Evolutionary conservation across 768 basidiomycete species (phyloP).

Genomic region (Mycena galopus): DNA sequence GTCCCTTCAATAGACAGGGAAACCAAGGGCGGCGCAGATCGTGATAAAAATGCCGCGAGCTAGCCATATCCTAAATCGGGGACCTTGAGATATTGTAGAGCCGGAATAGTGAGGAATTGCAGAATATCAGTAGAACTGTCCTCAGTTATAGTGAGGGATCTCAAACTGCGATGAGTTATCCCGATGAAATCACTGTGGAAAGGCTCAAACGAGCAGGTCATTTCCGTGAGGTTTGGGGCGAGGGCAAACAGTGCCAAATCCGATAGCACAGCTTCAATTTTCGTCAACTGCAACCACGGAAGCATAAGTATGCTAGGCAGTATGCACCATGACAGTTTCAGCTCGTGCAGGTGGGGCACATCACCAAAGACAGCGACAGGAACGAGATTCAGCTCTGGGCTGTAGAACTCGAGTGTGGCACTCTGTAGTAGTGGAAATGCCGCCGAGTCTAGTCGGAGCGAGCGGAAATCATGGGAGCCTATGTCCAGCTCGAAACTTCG

Average conservation of each 20-base stretch:
- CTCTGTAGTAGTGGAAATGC: slow-evolving; percentile 6
- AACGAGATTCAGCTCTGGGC: not conserved
- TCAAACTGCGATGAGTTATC: not conserved
- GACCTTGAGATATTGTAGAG: not conserved
- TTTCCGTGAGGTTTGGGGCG: not conserved
- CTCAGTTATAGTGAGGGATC: not conserved
- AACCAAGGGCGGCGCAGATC: not conserved
- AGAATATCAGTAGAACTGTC: not conserved
- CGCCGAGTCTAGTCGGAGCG: not conserved
- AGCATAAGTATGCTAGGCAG: not conserved
- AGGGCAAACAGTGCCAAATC: not conserved
- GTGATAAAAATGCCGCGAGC: not conserved
- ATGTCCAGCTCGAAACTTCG: too few relatives aligned
- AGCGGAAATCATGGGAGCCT: too few relatives aligned
- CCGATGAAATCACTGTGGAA: not conserved
- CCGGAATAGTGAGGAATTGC: too few relatives aligned
- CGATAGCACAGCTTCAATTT: not conserved
- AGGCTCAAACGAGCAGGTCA: not conserved
- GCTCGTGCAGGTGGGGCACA: not conserved
- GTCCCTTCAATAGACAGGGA: not conserved
- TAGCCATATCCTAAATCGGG: not conserved
- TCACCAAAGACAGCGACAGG: not conserved
- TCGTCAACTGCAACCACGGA: slow-evolving; percentile 12
- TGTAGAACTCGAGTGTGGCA: not conserved
- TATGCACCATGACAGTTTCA: not conserved